These are phyloP conservation scores for Neopestalotiopsis clavispora DNA, from an alignment of 2,329 filamentous ascomycete species.

Conservation along the genomic window DNA sequence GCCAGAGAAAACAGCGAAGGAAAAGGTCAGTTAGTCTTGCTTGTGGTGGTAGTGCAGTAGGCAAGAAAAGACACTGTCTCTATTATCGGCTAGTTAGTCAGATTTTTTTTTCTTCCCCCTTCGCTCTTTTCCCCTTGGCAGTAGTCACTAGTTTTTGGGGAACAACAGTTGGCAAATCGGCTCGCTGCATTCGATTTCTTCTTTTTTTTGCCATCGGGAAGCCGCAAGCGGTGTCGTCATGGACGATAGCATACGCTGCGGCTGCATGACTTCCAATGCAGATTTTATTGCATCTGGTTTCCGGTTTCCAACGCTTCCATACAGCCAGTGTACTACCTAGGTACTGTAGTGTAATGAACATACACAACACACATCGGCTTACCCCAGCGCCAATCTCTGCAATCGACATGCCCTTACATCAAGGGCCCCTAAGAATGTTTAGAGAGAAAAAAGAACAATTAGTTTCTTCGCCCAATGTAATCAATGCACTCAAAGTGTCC, in stretches of 20 bases:
- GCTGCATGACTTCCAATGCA: background rate
- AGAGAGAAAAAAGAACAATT: background rate
- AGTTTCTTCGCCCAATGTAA: background rate
- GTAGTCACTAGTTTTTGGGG: background rate
- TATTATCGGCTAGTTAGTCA: background rate
- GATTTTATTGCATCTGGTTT: background rate
- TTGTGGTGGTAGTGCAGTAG: no score
- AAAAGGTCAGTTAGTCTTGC: no score
- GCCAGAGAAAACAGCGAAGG: no score
- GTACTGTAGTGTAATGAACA: background rate
- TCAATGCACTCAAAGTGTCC: background rate
- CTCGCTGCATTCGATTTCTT: background rate
- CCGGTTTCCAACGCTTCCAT: slow-evolving; percentile 7
- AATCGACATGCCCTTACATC: background rate
- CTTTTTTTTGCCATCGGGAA: background rate
- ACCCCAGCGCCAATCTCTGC: background rate
- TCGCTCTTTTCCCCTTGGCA: background rate
- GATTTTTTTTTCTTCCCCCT: background rate
- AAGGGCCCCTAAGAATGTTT: background rate
- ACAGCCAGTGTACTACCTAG: background rate
- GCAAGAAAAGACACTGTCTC: no score
- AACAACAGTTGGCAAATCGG: slow-evolving; percentile 7
- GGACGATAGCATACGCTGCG: background rate
- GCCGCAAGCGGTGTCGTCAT: slow-evolving; percentile 6
- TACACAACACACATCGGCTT: background rate